Conservation (phyloP, 2,329 filamentous ascomycete species). For the Trichoderma semiorbis region DNA sequence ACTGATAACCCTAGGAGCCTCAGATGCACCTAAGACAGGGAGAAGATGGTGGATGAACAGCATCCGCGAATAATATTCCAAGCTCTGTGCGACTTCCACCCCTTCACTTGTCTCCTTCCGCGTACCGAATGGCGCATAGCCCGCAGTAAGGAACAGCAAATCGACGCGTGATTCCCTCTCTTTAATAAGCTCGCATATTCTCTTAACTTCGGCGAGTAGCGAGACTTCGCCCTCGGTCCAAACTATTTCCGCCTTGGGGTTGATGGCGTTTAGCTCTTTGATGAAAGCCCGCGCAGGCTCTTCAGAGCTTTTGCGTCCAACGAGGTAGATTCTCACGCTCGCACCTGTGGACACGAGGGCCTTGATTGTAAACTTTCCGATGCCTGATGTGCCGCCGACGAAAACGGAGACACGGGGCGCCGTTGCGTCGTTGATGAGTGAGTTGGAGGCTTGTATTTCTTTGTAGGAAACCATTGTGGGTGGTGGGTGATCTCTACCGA, state of each 20-base stretch:
- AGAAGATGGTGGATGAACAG: neutral
- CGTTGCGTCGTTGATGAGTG: neutral
- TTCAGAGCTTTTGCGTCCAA: neutral
- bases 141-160: neutral
- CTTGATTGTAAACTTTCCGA: neutral
- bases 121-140: neutral
- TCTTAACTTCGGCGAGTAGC: neutral
- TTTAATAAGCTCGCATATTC: neutral
- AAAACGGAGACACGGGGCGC: neutral
- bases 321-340: neutral
- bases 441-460: neutral
- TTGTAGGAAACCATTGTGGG: neutral
- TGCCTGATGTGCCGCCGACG: neutral
- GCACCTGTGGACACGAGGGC: neutral
- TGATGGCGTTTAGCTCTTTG: neutral
- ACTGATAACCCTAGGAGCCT: neutral
- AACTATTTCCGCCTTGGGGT: neutral
- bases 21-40: neutral
- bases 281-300: neutral
- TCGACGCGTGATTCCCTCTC: neutral
- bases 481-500: fast-evolving
- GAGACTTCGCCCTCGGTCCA: neutral
- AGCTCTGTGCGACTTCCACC: neutral
- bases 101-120: neutral
- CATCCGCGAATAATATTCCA: neutral